These are phyloP conservation scores for Sugiyamaella chiloensis DNA, from an alignment of 805 yeast species.

Conservation along the genomic window DNA sequence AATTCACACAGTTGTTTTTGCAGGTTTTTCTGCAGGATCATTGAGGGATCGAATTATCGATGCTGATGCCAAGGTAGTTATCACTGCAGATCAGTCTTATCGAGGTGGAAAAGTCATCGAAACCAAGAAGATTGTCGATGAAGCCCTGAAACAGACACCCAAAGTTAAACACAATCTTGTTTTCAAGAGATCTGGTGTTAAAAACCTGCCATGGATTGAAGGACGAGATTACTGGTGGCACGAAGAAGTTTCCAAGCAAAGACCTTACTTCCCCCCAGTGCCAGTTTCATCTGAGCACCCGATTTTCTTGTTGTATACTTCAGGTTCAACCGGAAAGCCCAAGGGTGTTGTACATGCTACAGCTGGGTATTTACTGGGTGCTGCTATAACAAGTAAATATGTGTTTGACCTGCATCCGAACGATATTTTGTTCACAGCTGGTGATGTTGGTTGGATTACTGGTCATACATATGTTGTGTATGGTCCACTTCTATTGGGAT, in stretches of 20 bases:
- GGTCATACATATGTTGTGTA: slow-evolving; percentile 95
- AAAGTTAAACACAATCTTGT: slow-evolving; percentile 79
- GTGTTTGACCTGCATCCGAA: slow-evolving; percentile 88
- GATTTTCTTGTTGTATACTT: slow-evolving; percentile 87
- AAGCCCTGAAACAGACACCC: slow-evolving; percentile 72
- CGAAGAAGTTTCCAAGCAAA: slow-evolving; percentile 75
- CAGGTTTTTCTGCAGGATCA: slow-evolving; percentile 93
- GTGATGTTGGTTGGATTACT: slow-evolving; percentile 99
- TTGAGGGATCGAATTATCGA: slow-evolving; percentile 85
- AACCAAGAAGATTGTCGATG: slow-evolving; percentile 93
- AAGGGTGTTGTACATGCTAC: slow-evolving; percentile 96
- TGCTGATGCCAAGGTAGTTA: slow-evolving; percentile 79
- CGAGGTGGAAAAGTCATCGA: slow-evolving; percentile 93
- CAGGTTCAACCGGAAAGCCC: slow-evolving; percentile 98
- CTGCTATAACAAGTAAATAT: slow-evolving; percentile 84
- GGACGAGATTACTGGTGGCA: slow-evolving; percentile 96
- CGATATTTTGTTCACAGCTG: slow-evolving; percentile 91
- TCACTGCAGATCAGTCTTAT: slow-evolving; percentile 92
- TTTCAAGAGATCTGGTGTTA: slow-evolving; percentile 78
- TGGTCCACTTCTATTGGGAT: slow-evolving; percentile 86
- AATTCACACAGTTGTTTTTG: slow-evolving; percentile 91
- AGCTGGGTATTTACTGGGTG: slow-evolving; percentile 92
- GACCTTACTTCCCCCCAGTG: slow-evolving; percentile 82
- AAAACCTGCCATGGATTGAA: slow-evolving; percentile 59
- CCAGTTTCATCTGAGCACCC: slow-evolving; percentile 93